Conservation (phyloP, 768 basidiomycete species). For the Rhodotorula taiwanensis region DNA sequence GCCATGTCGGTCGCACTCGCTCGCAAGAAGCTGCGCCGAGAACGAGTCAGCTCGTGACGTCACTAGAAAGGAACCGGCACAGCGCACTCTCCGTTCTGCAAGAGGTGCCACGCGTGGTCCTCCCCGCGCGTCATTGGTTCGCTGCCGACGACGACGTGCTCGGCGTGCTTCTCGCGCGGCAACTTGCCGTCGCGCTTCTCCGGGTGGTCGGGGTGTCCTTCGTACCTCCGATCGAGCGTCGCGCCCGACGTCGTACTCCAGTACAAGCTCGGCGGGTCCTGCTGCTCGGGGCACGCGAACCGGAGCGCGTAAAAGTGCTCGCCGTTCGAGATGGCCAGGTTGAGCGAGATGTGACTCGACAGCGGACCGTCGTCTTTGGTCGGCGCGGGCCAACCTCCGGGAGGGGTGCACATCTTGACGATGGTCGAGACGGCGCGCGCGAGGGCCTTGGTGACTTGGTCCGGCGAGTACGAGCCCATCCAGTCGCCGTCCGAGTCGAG, state of each 20-base stretch:
- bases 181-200: not conserved
- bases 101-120: not conserved
- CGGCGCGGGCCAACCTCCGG: not conserved
- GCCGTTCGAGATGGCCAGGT: constrained; percentile 11
- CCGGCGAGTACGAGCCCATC: not conserved
- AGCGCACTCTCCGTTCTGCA: not conserved
- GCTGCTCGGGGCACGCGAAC: not conserved
- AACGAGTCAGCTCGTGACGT: too few relatives aligned
- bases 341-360: not conserved
- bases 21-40: too few relatives aligned
- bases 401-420: not conserved
- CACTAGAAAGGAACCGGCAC: too few relatives aligned
- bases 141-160: constrained; percentile 21
- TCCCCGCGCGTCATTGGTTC: constrained; percentile 8
- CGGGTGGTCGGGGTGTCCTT: not conserved
- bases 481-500: not conserved
- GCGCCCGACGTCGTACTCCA: not conserved
- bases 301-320: not conserved
- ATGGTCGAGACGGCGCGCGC: not conserved
- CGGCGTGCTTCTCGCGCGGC: not conserved
- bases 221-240: constrained; percentile 4
- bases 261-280: constrained; percentile 16
- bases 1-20: too few relatives aligned
- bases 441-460: not conserved
- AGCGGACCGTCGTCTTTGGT: too few relatives aligned